These are phyloP conservation scores for Magnolia changhungtana DNA, from an alignment of 164 flowering plant species.

Conservation along the genomic window DNA sequence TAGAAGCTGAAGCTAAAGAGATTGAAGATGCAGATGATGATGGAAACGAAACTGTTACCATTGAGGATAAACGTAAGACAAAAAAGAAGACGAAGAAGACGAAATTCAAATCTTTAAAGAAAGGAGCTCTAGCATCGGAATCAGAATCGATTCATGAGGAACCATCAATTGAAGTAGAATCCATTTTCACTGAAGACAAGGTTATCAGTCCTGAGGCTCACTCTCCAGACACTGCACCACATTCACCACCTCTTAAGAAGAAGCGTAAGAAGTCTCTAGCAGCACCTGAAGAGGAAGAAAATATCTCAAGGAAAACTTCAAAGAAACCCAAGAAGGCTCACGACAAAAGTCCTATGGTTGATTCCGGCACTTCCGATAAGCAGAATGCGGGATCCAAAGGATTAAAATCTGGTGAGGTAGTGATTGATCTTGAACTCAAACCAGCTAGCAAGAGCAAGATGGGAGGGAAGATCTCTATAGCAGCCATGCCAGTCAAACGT, in stretches of 20 bases:
- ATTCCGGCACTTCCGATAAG: constrained; percentile 25
- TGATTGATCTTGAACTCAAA: constrained; percentile 52
- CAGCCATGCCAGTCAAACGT: constrained; percentile 73
- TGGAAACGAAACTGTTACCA: constrained; percentile 5
- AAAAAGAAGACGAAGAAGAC: constrained; percentile 86
- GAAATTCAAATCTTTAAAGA: constrained; percentile 89
- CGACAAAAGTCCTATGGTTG: constrained; percentile 21
- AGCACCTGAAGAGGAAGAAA: constrained; percentile 34
- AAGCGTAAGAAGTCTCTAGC: constrained; percentile 54
- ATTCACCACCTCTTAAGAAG: constrained; percentile 32
- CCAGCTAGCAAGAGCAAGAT: constrained; percentile 49
- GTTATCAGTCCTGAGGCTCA: constrained; percentile 23
- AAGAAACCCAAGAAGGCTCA: constrained; percentile 58
- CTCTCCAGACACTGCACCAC: constrained; percentile 28
- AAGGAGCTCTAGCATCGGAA: constrained; percentile 64
- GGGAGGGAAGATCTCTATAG: constrained; percentile 75
- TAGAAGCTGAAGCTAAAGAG: constrained; percentile 74
- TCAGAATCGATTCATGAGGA: constrained; percentile 41
- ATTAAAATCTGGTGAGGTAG: constrained; percentile 34
- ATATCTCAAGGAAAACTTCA: constrained; percentile 44
- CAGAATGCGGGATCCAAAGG: constrained; percentile 36
- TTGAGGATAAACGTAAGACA: constrained; percentile 51
- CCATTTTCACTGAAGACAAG: constrained; percentile 56
- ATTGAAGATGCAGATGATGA: constrained; percentile 53
- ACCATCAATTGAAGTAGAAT: constrained; percentile 24